A percentile compares a stretch with the other conserved stretches of the same genome.
phyloP scores from a whole-genome alignment of 176 grass and related monocot species.

The Carex kokanica region DNA sequence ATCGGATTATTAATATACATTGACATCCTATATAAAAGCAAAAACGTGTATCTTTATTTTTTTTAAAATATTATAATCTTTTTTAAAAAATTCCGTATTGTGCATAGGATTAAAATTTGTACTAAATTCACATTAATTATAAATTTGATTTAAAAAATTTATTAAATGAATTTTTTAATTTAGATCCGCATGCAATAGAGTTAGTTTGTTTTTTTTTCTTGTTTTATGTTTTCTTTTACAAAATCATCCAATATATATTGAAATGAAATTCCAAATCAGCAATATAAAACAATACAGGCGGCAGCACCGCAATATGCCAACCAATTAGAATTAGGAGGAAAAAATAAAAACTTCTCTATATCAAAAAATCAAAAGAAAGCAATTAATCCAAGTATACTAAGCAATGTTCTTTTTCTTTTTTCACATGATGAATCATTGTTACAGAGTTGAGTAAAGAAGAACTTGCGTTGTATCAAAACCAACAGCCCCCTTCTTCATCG shows the following conservation, averaged over 20 bases:
- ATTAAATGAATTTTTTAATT: no score
- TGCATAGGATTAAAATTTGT: neutral
- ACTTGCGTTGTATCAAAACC: conserved; percentile 26
- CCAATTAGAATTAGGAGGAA: neutral
- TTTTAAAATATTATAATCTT: neutral
- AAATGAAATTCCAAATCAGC: neutral
- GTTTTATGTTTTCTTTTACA: neutral
- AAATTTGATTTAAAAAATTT: neutral
- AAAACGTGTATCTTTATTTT: no score
- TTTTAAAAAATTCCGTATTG: neutral
- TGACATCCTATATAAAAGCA: no score
- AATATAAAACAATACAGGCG: neutral
- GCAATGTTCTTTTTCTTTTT: neutral
- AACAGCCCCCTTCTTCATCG: neutral
- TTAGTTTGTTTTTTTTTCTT: neutral
- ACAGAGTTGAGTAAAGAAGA: conserved; percentile 24
- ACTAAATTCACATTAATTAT: neutral
- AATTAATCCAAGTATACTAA: neutral
- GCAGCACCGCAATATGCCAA: neutral
- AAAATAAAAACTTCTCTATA: neutral
- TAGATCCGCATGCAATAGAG: no score
- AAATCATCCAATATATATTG: neutral
- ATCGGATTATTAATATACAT: no score
- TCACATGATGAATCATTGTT: neutral
- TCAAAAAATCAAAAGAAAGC: neutral